These are phyloP conservation scores for Exophiala viscosa DNA, from an alignment of 2,329 filamentous ascomycete species.

Conservation along the genomic window DNA sequence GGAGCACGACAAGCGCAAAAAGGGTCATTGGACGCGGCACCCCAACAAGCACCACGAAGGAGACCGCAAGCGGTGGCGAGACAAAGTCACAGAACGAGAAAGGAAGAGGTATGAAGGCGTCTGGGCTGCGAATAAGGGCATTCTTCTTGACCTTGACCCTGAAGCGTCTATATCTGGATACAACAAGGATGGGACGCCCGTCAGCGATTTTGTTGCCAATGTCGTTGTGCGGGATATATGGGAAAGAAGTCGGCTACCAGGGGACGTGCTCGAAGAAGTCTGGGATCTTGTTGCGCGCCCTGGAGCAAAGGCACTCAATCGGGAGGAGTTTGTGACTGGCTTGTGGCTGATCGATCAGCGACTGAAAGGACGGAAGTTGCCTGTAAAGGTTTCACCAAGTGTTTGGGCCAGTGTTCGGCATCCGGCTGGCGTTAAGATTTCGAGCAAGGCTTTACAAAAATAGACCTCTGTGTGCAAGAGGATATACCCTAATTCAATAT, in stretches of 20 bases:
- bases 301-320: slow-evolving; percentile 36
- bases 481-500: too few species aligned
- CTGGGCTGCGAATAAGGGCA: slow-evolving; percentile 48
- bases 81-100: slow-evolving; percentile 43
- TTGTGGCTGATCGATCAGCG: slow-evolving; percentile 51
- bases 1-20: slow-evolving; percentile 33
- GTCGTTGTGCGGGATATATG: slow-evolving; percentile 49
- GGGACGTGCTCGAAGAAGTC: slow-evolving; percentile 39
- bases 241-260: slow-evolving; percentile 44
- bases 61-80: slow-evolving; percentile 45
- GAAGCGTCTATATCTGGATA: slow-evolving; percentile 6
- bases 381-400: slow-evolving; percentile 43
- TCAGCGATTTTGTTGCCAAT: slow-evolving; percentile 37
- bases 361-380: slow-evolving; percentile 46
- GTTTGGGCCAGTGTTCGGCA: slow-evolving; percentile 47
- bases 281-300: slow-evolving; percentile 42
- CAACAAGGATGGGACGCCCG: slow-evolving; percentile 8
- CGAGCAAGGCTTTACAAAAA: slow-evolving; percentile 18
- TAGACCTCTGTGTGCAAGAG: neutral
- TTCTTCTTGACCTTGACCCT: slow-evolving; percentile 31
- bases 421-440: slow-evolving; percentile 37
- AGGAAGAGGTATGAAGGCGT: slow-evolving; percentile 50
- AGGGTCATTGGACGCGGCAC: slow-evolving; percentile 39
- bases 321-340: slow-evolving; percentile 49
- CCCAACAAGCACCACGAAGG: slow-evolving; percentile 49